Evolutionary conservation across 208 protist genomes (phyloP).

Genomic region (Trypanosoma melophagium): DNA sequence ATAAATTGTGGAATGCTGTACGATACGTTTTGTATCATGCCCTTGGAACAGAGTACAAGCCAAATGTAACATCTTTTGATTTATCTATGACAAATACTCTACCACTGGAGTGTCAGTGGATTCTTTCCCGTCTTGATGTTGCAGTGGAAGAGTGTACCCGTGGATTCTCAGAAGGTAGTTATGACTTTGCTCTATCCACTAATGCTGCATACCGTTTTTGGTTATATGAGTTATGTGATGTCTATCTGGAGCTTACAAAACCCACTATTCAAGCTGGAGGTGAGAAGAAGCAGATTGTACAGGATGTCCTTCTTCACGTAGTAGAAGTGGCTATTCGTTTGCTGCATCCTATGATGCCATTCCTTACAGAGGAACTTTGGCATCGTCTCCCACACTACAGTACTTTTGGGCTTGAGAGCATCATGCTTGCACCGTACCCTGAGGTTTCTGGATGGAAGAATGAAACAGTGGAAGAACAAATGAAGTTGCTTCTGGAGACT

Average conservation of each 20-base stretch:
- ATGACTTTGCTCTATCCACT: slow-evolving; percentile 93
- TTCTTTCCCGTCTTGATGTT: slow-evolving; percentile 90
- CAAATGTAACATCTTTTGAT: slow-evolving; percentile 48
- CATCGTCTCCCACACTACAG: slow-evolving; percentile 91
- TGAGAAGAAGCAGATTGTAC: slow-evolving; percentile 73
- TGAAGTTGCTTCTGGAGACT: slow-evolving; percentile 84
- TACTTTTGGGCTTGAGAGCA: slow-evolving; percentile 71
- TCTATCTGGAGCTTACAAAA: slow-evolving; percentile 96
- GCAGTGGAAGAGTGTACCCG: slow-evolving; percentile 76
- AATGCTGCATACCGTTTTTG: slow-evolving; percentile 95
- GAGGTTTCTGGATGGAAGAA: slow-evolving; percentile 59
- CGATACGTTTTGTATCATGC: slow-evolving; percentile 94
- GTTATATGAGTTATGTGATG: slow-evolving; percentile 98
- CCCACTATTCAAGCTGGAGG: slow-evolving; percentile 81
- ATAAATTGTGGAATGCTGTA: slow-evolving; percentile 99
- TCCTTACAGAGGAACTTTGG: slow-evolving; percentile 99
- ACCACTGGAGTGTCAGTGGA: slow-evolving; percentile 95
- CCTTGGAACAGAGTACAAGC: slow-evolving; percentile 77
- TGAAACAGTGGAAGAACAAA: slow-evolving; percentile 66
- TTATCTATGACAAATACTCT: slow-evolving; percentile 40
- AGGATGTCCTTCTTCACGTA: slow-evolving; percentile 91
- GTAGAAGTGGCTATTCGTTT: slow-evolving; percentile 94
- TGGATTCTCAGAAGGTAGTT: slow-evolving; percentile 71
- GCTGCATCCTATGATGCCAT: slow-evolving; percentile 99
- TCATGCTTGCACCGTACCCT: slow-evolving; percentile 91